Evolutionary conservation across 768 basidiomycete genomes (phyloP), one percentile per base, ranked within the genome.

Genomic region (Exsudoporus frostii): DNA sequence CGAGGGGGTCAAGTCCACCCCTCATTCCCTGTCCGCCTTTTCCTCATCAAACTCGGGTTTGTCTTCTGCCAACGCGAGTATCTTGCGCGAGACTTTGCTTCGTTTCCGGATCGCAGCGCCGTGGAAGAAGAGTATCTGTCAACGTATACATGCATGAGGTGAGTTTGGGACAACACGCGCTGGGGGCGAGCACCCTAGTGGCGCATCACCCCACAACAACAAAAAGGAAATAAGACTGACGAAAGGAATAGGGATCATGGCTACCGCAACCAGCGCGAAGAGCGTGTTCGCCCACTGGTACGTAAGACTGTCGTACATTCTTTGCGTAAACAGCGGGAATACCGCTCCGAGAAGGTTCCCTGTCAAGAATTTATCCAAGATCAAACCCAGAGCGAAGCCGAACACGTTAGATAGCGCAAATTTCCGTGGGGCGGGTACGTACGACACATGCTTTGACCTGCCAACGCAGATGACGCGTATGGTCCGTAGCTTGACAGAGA

Each of bases 401-500:
- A 53, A 56, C 34, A 29, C 36, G 30, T 61, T 45, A 62, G 52
- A 32, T 47, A 13, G 10, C 17, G 32, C 1, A n/a, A 22, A 36
- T 29, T 22, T 24, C 19, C 17, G 24, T 32, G 25, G 50, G 45
- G 45, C 19, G 7, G 45, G 51, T 25, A 71, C 79, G 48, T 60
- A 78, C 85, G 74, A 51, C 78, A 75, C 50, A 86, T 71, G 59
- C 80, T 83, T 65, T 87, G 85, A 2, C 80, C 86, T 1, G 86
- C 86, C 17, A 86, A 69, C 11, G 85, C 86, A 0, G 83, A 85
- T 0, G 84, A 86, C 7, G 86, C 85, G 63, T 81, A 87, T 5
- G 77, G 77, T 3, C 80, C 80, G 51, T 82, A 82, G 56, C 81
- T 68, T 50, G 53, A 32, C 27, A 47, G 37, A 19, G 5, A 32